A percentile compares a stretch with the other conserved stretches of the same genome.
Evolutionary conservation across 2,329 filamentous ascomycete species (phyloP).

Genomic region (Botryotinia globosa): DNA sequence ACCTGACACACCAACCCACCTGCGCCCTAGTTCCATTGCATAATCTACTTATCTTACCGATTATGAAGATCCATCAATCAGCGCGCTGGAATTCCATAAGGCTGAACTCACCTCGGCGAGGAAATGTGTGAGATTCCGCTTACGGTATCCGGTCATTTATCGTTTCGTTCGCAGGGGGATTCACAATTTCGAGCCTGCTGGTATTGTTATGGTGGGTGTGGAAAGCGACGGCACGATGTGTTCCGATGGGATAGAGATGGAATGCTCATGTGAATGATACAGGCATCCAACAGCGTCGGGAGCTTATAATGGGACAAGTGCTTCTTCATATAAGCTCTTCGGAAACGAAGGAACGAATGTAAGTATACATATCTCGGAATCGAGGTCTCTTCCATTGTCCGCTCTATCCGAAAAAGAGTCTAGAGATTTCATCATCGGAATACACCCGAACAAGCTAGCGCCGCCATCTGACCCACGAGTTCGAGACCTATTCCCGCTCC

Average conservation of each 20-base stretch:
- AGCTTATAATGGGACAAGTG: not conserved
- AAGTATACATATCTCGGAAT: not conserved
- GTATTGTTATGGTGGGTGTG: not conserved
- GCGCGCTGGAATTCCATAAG: not conserved
- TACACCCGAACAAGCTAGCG: not conserved
- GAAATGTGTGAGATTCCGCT: not conserved
- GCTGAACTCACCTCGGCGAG: slow-evolving; percentile 10
- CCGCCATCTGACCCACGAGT: not conserved
- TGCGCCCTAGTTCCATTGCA: slow-evolving; percentile 3
- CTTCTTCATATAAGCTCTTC: not conserved
- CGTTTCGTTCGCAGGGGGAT: not conserved
- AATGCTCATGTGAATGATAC: not conserved
- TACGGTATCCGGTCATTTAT: not conserved
- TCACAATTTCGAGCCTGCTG: not conserved
- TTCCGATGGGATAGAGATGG: not conserved
- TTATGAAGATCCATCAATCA: not conserved
- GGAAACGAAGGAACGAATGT: not conserved
- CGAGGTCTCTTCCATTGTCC: not conserved
- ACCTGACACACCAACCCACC: slow-evolving; percentile 8
- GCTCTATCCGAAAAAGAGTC: not conserved
- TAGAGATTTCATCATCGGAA: not conserved
- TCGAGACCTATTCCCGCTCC: not conserved
- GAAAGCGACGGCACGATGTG: not conserved
- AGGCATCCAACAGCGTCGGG: not conserved
- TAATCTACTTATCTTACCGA: slow-evolving; percentile 7